Percentiles rank a stretch among this genome's conserved stretches.
These are phyloP conservation scores for Thelonectria blattea DNA, from an alignment of 2,329 filamentous ascomycete species.

Conservation along the genomic window DNA sequence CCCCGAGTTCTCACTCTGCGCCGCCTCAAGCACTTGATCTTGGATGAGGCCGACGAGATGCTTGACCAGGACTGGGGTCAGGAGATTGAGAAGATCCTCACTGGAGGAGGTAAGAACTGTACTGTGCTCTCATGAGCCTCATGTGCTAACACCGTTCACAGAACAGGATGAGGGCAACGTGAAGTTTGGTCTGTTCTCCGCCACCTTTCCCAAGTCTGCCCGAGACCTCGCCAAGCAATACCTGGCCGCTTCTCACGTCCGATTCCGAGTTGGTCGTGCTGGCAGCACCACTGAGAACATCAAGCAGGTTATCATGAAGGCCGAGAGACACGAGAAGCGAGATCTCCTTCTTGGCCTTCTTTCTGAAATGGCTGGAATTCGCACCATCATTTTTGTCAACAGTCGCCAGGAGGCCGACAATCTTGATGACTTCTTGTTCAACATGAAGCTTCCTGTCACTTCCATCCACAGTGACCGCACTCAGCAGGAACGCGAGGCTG, in stretches of 20 bases:
- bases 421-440: slow-evolving; percentile 87
- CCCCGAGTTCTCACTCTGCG: slow-evolving; percentile 71
- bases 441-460: slow-evolving; percentile 78
- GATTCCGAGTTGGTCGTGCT: slow-evolving; percentile 84
- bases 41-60: slow-evolving; percentile 97
- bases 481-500: slow-evolving; percentile 90
- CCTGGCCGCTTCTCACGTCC: slow-evolving; percentile 75
- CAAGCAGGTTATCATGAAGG: slow-evolving; percentile 74
- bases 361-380: slow-evolving; percentile 69
- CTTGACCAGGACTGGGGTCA: slow-evolving; percentile 79
- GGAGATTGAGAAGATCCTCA: slow-evolving; percentile 77
- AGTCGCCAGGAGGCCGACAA: slow-evolving; percentile 78
- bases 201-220: slow-evolving; percentile 85
- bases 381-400: slow-evolving; percentile 92
- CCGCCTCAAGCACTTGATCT: slow-evolving; percentile 79
- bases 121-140: slow-evolving; percentile 7
- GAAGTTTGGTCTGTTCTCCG: slow-evolving; percentile 85
- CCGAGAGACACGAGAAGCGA: slow-evolving; percentile 71
- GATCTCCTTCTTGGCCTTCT: slow-evolving; percentile 75
- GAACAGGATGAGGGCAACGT: slow-evolving; percentile 74
- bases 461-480: slow-evolving; percentile 89
- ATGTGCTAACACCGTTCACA: slow-evolving; percentile 47
- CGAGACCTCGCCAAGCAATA: slow-evolving; percentile 79
- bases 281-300: slow-evolving; percentile 86
- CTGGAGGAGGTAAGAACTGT: slow-evolving; percentile 72